Evolutionary conservation across 2,329 filamentous ascomycete species (phyloP), one percentile per base, ranked within the genome.

Genomic region (Paraphoma sp.): DNA sequence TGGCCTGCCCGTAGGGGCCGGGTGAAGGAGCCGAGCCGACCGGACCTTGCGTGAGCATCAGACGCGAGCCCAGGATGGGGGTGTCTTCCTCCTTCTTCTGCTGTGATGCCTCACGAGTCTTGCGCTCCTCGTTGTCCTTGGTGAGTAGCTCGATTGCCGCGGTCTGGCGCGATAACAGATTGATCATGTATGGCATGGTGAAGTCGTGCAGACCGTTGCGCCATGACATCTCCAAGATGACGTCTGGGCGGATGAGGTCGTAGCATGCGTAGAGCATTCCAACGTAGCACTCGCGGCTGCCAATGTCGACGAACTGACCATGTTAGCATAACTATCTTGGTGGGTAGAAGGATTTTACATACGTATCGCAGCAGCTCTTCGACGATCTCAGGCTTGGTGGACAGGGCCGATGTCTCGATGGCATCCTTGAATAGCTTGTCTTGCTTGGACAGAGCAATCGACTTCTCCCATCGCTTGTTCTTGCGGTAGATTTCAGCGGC

Each of bases 161-260:
- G 40, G 92, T 93, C 80, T 98, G 93, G 79, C 97, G 93, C 67
- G 89, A 87, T 62, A 99, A 84, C 82, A 96, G 90, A 82, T 98
- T 99, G 86, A 99, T 98, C 92, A 99, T 96, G 84, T 96, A 99
- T 16, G 95, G 95, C 96, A 99, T 99, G 46, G 93, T 96, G 81
- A 97, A 99, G 82, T 99, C 95, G 70, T 89, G 88, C 40, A 99
- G 89, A 57, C 93, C 92, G 75, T 97, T 85, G 69, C 95, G 94
- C 95, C 95, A 99, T 57, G 95, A 98, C 55, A 99, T 86, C 82
- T 99, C 95, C 78, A 99, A 87, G 56, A 99, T 90, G 50, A 96
- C 84, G 73, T 98, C 93, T 3, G 96, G 90, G 16, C 92, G 92
- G 68, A 99, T 93, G 60, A 99, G 89, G 57, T 98, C 95, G 80